Conservation (phyloP, 345 rosid species). For the Geranium brycei region DNA sequence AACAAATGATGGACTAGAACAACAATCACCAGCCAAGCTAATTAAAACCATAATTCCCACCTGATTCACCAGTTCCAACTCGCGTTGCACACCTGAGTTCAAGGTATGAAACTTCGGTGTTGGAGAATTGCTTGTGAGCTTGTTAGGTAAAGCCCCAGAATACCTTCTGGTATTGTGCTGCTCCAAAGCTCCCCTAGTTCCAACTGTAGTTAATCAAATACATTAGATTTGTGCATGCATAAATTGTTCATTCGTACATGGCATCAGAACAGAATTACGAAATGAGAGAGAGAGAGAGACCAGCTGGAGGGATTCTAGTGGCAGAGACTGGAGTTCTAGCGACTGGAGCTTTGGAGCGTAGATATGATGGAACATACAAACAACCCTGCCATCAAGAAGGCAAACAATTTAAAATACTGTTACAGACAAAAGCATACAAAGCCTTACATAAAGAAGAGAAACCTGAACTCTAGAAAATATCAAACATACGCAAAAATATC, state of each 20-base stretch:
- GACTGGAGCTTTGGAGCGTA: conserved; percentile 4
- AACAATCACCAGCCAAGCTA: background rate
- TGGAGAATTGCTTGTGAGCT: conserved; percentile 22
- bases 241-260: background rate
- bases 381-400: conserved; percentile 9
- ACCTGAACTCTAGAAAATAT: background rate
- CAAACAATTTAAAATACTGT: background rate
- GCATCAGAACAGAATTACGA: background rate
- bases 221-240: background rate
- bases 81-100: conserved; percentile 43
- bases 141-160: conserved; percentile 28
- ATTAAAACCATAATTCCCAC: conserved; percentile 7
- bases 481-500: background rate
- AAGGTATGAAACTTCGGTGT: conserved; percentile 31
- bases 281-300: conserved; percentile 14
- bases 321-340: conserved; percentile 33
- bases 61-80: conserved; percentile 42
- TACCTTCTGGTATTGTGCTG: conserved; percentile 31
- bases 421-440: background rate
- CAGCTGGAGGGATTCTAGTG: conserved; percentile 58
- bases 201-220: conserved; percentile 23
- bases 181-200: conserved; percentile 32
- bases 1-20: no score
- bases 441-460: background rate
- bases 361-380: conserved; percentile 14